These are phyloP conservation scores for Fomes fomentarius DNA, from an alignment of 1,284 basidiomycete genomes.

Conservation along the genomic window DNA sequence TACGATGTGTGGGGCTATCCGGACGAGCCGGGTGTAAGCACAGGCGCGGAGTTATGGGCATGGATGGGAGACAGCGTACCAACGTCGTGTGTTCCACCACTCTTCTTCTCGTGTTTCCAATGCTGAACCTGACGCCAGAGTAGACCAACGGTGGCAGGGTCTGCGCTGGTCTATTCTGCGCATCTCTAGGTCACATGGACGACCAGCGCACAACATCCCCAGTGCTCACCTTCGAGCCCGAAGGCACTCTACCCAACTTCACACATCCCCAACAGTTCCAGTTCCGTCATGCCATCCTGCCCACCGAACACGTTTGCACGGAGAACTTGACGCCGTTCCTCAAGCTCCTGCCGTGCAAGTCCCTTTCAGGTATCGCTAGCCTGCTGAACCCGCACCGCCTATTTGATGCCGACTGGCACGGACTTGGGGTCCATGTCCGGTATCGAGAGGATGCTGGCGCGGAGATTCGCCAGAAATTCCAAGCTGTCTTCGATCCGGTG, in stretches of 20 bases:
- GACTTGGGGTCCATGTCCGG: slow-evolving; percentile 78
- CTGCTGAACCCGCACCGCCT: slow-evolving; percentile 86
- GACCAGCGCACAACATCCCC: slow-evolving; percentile 74
- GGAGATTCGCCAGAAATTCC: slow-evolving; percentile 76
- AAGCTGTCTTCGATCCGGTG: slow-evolving; percentile 83
- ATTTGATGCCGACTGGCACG: slow-evolving; percentile 89
- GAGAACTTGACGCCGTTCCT: slow-evolving; percentile 97
- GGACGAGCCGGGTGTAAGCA: slow-evolving; percentile 74
- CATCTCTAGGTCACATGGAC: slow-evolving; percentile 82
- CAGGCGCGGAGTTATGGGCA: slow-evolving; percentile 89
- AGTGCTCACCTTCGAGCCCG: slow-evolving; percentile 57
- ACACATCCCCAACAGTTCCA: slow-evolving; percentile 50
- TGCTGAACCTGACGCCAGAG: slow-evolving; percentile 42
- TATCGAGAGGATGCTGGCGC: slow-evolving; percentile 59
- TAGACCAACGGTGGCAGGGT: slow-evolving; percentile 81
- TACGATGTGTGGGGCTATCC: slow-evolving; percentile 87
- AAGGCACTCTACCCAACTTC: slow-evolving; percentile 58
- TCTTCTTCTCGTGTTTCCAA: not conserved
- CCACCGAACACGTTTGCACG: slow-evolving; percentile 89
- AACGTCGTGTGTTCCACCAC: slow-evolving; percentile 46
- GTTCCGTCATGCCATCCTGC: slow-evolving; percentile 79
- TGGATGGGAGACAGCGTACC: slow-evolving; percentile 75
- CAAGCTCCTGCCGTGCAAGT: slow-evolving; percentile 93
- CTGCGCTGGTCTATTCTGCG: slow-evolving; percentile 94
- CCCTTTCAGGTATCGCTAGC: slow-evolving; percentile 84